Base-by-base conservation (phyloP, 257 asterid species). In the Cinchona pubescens region DNA sequence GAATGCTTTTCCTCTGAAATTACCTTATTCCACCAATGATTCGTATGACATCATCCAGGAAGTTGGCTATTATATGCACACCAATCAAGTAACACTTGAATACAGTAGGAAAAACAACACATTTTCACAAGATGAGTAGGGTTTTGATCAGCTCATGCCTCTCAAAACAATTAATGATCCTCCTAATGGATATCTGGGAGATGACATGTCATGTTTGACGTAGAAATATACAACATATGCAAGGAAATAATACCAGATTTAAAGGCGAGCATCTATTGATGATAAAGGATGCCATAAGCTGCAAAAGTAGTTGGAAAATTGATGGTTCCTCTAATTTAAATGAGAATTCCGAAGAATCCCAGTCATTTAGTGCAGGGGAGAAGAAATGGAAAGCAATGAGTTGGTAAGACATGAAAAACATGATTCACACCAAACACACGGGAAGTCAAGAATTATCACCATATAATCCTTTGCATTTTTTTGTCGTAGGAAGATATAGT, bases 181-280 rank as follows among this genome's bases (percentile, higher is more conserved):
- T 37, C 67, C 72, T 42, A 86, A 89, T 16, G 97, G 96, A 15
- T 91, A 89, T 80, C 80, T 87, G 61, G 78, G 82, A 13, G 70
- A 89, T 11, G 93, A 89, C 62, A 79, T 72, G 0, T 86, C 42
- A 83, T 86, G n/a, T 84, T 89, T 75, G 97, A 92, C 59, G 92
- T 89, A 25, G 93, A 89, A 69, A 80, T 91, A 29, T 89, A 88
- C 59, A 79, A 88, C 59, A 79, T 89, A 56, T 56, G 76, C 75
- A 86, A 77, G 61, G 90, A 89, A 82, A 73, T 40, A 75, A 55
- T 62, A 75, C 63, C 0, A 85, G 80, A 53, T 42, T 67, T 13
- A 85, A 76, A 83, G 92, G 87, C 32, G 96, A 91, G 73, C 65
- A 79, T 63, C 76, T 91, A 67, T 74, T 82, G 19, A 86, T 89